These are phyloP conservation scores for Elongisporangium senticosum DNA, from an alignment of 352 stramenopile genomes.

Conservation along the genomic window DNA sequence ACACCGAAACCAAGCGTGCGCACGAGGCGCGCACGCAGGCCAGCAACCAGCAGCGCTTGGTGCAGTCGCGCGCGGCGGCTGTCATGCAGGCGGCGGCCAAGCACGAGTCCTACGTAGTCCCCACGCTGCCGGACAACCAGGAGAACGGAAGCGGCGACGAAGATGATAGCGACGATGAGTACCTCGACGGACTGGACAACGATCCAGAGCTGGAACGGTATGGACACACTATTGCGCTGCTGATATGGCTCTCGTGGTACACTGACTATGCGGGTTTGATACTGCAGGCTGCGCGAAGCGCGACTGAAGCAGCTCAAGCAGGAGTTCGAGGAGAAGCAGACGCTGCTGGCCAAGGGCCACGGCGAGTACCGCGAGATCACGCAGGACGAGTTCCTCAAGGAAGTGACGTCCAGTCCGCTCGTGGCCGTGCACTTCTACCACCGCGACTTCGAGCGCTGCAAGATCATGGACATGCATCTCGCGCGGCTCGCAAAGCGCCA, in stretches of 20 bases:
- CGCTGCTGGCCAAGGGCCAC: slow-evolving; percentile 62
- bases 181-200: slow-evolving; percentile 66
- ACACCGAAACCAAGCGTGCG: slow-evolving; percentile 16
- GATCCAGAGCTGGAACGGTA: slow-evolving; percentile 74
- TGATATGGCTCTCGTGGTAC: too few species aligned
- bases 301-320: slow-evolving; percentile 71
- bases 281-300: slow-evolving; percentile 69
- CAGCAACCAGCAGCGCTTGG: slow-evolving; percentile 6
- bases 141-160: slow-evolving; percentile 24
- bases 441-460: slow-evolving; percentile 95
- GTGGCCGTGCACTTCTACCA: slow-evolving; percentile 96
- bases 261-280: slow-evolving; percentile 1
- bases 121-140: slow-evolving; percentile 14
- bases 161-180: slow-evolving; percentile 52
- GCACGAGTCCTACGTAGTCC: slow-evolving; percentile 19
- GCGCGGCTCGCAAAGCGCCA: slow-evolving; percentile 45
- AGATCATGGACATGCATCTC: slow-evolving; percentile 95
- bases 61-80: slow-evolving; percentile 14
- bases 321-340: slow-evolving; percentile 53
- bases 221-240: background rate
- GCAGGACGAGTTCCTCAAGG: slow-evolving; percentile 94
- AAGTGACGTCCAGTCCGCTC: slow-evolving; percentile 85
- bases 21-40: slow-evolving; percentile 22
- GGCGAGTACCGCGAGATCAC: slow-evolving; percentile 87
- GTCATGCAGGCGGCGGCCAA: slow-evolving; percentile 21